phyloP scores from a whole-genome alignment of 2,329 filamentous ascomycete species.

The Mycosphaerella arachidis region DNA sequence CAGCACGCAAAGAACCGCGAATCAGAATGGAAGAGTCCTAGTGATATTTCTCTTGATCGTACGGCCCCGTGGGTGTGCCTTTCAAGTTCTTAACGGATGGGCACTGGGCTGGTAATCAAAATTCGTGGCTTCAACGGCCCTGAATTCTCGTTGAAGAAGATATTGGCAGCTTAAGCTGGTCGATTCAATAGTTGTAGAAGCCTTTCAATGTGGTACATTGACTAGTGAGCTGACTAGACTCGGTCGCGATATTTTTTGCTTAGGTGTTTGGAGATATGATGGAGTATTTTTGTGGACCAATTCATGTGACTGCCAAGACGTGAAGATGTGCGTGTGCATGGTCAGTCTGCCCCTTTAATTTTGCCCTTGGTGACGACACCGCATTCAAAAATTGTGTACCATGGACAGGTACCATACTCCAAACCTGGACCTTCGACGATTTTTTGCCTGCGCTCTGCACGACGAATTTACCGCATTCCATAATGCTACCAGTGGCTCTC shows the following conservation, averaged over 20 bases:
- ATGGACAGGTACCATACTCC: no score
- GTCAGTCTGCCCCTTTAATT: no score
- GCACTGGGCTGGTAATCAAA: background rate
- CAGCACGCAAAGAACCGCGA: background rate
- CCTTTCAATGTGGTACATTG: background rate
- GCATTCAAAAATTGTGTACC: no score
- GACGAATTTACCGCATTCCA: no score
- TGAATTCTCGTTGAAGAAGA: no score
- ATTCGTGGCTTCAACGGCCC: background rate
- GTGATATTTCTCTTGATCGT: background rate
- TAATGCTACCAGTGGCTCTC: no score
- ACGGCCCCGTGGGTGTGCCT: background rate
- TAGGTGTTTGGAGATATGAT: background rate
- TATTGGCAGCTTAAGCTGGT: background rate
- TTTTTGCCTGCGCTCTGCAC: no score
- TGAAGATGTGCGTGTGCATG: background rate
- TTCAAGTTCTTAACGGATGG: background rate
- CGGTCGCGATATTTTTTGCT: background rate
- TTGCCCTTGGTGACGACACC: no score
- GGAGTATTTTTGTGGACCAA: background rate
- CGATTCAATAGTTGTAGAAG: background rate
- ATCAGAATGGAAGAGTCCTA: background rate
- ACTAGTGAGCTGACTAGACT: background rate
- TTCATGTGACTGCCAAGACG: background rate
- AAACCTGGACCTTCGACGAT: no score